phyloP scores from a whole-genome alignment of 768 basidiomycete species.

The Paxillus ammoniavirescens region DNA sequence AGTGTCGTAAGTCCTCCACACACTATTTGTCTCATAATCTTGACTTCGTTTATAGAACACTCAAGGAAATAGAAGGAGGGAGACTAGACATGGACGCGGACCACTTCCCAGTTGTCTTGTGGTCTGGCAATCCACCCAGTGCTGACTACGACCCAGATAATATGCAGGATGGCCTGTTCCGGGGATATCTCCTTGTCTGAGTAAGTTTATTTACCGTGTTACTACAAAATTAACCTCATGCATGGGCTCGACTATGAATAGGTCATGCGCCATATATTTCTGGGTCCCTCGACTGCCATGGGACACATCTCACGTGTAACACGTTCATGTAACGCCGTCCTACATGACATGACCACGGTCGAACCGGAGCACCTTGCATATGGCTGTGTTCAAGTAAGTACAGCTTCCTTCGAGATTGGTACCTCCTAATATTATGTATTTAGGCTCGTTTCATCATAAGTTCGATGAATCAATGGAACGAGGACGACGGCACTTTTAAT shows the following conservation, averaged over 20 bases:
- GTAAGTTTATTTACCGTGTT: not conserved
- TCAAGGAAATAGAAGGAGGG: not conserved
- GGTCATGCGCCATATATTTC: conserved; percentile 2
- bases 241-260: not conserved
- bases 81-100: not conserved
- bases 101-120: conserved; percentile 1
- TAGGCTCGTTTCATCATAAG: too few relatives aligned
- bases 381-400: conserved; percentile 1
- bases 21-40: not conserved
- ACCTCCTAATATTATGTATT: too few relatives aligned
- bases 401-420: too few relatives aligned
- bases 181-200: not conserved
- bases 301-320: not conserved
- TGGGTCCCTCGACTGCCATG: not conserved
- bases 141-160: not conserved
- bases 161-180: not conserved
- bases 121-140: not conserved
- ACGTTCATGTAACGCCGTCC: not conserved
- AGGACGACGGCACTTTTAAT: too few relatives aligned
- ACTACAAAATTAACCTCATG: too few relatives aligned
- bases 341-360: not conserved
- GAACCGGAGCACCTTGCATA: conserved; percentile 2
- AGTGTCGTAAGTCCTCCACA: not conserved
- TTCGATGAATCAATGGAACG: too few relatives aligned
- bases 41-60: not conserved